These are phyloP conservation scores for Chenopodium quinoa DNA, from an alignment of 148 eudicot species.

Conservation along the genomic window DNA sequence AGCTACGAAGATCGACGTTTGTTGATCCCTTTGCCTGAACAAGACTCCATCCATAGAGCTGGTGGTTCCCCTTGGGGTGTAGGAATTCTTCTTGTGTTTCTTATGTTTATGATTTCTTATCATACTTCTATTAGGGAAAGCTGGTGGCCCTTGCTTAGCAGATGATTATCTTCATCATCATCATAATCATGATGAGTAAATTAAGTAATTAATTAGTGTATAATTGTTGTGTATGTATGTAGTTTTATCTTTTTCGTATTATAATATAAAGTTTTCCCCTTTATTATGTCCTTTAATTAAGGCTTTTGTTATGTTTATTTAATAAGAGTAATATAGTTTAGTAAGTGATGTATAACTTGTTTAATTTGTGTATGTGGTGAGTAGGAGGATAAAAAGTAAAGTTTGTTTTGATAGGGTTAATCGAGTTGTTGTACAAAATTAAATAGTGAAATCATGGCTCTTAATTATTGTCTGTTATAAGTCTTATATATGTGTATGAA, in stretches of 20 bases:
- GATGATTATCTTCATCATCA: constrained; percentile 13
- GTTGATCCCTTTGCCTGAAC: constrained; percentile 46
- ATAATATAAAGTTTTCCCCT: not conserved
- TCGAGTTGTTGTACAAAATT: not conserved
- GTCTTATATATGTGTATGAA: too few species aligned
- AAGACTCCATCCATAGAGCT: constrained; percentile 50
- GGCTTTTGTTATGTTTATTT: not conserved
- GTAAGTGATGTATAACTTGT: too few species aligned
- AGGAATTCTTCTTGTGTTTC: constrained; percentile 52
- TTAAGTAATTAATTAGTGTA: not conserved
- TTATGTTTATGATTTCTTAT: constrained; percentile 59
- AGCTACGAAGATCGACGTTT: constrained; percentile 32
- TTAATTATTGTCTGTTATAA: too few species aligned
- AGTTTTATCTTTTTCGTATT: not conserved
- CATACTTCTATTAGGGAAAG: constrained; percentile 57
- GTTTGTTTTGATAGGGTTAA: not conserved
- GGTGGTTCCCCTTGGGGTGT: constrained; percentile 82
- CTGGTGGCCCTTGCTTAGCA: constrained; percentile 65
- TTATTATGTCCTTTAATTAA: not conserved
- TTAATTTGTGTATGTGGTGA: too few species aligned
- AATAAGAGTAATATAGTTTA: too few species aligned
- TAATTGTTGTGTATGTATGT: not conserved
- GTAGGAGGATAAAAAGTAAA: not conserved
- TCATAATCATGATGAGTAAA: not conserved
- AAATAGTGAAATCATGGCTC: too few species aligned